A percentile compares a stretch with the other conserved stretches of the same genome.
phyloP scores from a whole-genome alignment of 2,329 filamentous ascomycete genomes.

The Colletotrichum somersetense region DNA sequence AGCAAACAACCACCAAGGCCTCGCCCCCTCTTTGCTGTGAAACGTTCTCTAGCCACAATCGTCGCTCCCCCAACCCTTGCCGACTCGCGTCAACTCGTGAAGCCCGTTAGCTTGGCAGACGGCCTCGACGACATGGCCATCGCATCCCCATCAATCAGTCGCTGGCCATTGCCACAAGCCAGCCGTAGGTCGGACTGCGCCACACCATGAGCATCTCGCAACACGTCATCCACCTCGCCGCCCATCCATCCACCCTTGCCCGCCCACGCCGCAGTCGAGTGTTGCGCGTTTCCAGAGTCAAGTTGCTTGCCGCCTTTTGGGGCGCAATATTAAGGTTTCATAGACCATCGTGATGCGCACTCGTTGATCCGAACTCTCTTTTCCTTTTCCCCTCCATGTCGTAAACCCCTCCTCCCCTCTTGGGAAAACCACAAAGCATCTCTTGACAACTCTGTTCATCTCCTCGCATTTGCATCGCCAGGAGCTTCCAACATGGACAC shows the following conservation, averaged over 20 bases:
- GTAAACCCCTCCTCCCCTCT: slow-evolving; percentile 1
- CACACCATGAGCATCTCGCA: slow-evolving; percentile 22
- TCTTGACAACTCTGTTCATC: neutral
- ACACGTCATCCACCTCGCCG: slow-evolving; percentile 34
- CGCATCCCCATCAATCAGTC: neutral
- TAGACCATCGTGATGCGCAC: slow-evolving; percentile 1
- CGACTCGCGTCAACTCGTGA: slow-evolving; percentile 11
- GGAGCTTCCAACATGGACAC: slow-evolving; percentile 29
- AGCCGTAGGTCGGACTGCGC: slow-evolving; percentile 16
- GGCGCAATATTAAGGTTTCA: slow-evolving; percentile 36
- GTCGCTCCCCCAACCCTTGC: slow-evolving; percentile 18
- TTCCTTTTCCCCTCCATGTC: neutral
- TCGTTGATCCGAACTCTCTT: neutral
- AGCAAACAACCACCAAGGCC: slow-evolving; percentile 20
- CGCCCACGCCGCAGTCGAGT: slow-evolving; percentile 18
- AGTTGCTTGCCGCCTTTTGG: slow-evolving; percentile 20
- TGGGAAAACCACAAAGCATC: neutral
- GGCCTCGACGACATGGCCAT: neutral
- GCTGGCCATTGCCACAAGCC: slow-evolving; percentile 30
- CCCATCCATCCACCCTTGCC: slow-evolving; percentile 4
- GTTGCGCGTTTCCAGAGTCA: slow-evolving; percentile 34
- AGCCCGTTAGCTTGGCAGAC: neutral
- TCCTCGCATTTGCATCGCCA: slow-evolving; percentile 12
- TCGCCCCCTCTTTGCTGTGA: slow-evolving; percentile 31
- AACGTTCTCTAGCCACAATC: slow-evolving; percentile 34